Percentiles rank a stretch among this genome's conserved stretches.
These are phyloP conservation scores for Tuber indicum DNA, from an alignment of 495 filamentous ascomycete genomes.

Conservation along the genomic window DNA sequence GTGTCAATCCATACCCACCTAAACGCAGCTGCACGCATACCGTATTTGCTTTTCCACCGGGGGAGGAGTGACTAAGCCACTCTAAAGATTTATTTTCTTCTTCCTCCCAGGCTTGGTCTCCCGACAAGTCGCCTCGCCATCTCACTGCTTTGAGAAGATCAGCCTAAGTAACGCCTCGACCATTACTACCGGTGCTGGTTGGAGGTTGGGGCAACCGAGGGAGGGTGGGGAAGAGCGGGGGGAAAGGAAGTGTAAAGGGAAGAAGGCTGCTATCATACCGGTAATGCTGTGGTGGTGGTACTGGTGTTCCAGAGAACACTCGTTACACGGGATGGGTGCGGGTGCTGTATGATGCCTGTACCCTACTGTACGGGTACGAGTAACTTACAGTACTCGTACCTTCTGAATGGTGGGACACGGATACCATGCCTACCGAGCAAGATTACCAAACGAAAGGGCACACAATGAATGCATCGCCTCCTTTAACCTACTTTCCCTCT, in stretches of 20 bases:
- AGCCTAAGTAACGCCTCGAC: neutral
- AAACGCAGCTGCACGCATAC: neutral
- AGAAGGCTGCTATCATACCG: neutral
- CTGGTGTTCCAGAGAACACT: neutral
- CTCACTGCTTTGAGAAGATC: neutral
- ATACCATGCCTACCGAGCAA: neutral
- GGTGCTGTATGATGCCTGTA: neutral
- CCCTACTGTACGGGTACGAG: too few relatives aligned
- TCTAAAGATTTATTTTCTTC: neutral
- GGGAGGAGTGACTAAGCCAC: neutral
- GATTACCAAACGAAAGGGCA: neutral
- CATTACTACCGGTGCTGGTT: neutral
- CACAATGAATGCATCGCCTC: neutral
- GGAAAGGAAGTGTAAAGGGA: neutral
- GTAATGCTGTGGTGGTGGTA: neutral
- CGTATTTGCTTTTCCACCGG: neutral
- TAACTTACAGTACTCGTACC: neutral
- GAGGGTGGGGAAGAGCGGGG: neutral
- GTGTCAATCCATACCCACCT: neutral
- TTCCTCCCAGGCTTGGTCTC: neutral
- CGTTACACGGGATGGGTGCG: neutral
- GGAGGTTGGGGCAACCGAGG: neutral
- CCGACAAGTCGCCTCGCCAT: neutral
- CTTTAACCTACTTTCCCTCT: neutral
- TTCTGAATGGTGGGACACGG: neutral